Evolutionary conservation across 1,284 basidiomycete species (phyloP), one percentile per base, ranked within the genome.

Genomic region (Melanopsichium pennsylvanicum): DNA sequence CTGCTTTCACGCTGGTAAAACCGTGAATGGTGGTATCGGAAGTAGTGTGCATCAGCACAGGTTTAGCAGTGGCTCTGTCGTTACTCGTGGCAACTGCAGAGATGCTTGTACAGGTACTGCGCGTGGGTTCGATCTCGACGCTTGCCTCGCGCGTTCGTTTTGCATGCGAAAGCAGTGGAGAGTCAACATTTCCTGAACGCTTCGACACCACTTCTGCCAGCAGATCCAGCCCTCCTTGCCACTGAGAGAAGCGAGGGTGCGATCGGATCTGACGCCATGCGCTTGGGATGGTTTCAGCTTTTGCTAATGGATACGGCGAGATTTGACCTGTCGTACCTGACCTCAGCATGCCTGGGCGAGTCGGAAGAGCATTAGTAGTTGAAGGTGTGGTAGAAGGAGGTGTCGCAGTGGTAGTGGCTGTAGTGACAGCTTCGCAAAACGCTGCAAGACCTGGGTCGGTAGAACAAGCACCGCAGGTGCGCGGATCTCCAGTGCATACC

Each of bases 171-270:
- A 70, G 49, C 1, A 64, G 45, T 1, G 67, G 67, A 15, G 67
- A 70, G n/a, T 59, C 42, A 13, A 69, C 46, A 22, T 58, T 64
- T 16, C 67, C 67, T 15, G 47, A 52, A 0, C 74, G 54, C 33
- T 66, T 64, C 26, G 68, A 63, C 13, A 80, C 75, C 10, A 80
- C 75, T 22, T 79, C 77, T 8, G 79, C 79, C 13, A 80, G 72
- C 16, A 79, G 55, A 16, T 75, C 68, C n/a, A 79, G 54, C 3
- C 79, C 77, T 10, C 75, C 78, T 23, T 61, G 51, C 56, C 68
- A 77, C 32, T 67, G 57, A 3, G 59, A 46, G 57, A 77, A 80
- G 33, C 67, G 64, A 8, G 77, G 78, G 29, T 80, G 79, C n/a
- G 59, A 60, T 13, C 76, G 75, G 10, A 80, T 74, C 41, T 74